A percentile compares a stretch with the other conserved stretches of the same genome.
phyloP scores from a whole-genome alignment of 306 rosid species.

The Citrullus mucosospermus region DNA sequence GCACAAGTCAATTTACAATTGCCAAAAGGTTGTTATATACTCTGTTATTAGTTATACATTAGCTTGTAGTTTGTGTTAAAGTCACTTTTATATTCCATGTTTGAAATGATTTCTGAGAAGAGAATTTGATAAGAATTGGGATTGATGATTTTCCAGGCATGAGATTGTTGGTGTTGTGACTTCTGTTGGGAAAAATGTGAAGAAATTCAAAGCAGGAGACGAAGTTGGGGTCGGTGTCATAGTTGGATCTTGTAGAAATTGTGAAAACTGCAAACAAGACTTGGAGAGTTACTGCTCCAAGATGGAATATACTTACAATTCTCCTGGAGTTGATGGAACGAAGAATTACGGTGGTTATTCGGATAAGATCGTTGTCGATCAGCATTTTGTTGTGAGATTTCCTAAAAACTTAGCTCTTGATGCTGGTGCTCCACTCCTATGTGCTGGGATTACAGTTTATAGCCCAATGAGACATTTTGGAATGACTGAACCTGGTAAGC shows the following conservation, averaged over 20 bases:
- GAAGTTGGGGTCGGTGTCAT: conserved; percentile 79
- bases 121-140: neutral
- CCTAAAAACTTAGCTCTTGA: conserved; percentile 67
- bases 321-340: conserved; percentile 33
- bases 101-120: neutral
- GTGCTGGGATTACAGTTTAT: conserved; percentile 83
- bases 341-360: conserved; percentile 70
- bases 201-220: conserved; percentile 56
- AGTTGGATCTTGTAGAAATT: conserved; percentile 59
- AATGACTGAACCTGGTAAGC: conserved; percentile 74
- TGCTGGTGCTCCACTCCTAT: conserved; percentile 78
- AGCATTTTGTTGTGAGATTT: conserved; percentile 48
- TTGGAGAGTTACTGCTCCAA: conserved; percentile 65
- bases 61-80: neutral
- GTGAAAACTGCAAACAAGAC: conserved; percentile 64
- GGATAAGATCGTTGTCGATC: conserved; percentile 53
- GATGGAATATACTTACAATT: conserved; percentile 41
- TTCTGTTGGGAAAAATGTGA: conserved; percentile 48
- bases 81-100: neutral
- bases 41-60: neutral
- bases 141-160: conserved; percentile 40
- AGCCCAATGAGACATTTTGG: conserved; percentile 88
- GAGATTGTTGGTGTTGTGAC: conserved; percentile 74
- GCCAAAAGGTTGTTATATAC: neutral
- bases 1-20: neutral